Conservation (phyloP, 495 filamentous ascomycete species). For the Hypoxylon cercidicola region DNA sequence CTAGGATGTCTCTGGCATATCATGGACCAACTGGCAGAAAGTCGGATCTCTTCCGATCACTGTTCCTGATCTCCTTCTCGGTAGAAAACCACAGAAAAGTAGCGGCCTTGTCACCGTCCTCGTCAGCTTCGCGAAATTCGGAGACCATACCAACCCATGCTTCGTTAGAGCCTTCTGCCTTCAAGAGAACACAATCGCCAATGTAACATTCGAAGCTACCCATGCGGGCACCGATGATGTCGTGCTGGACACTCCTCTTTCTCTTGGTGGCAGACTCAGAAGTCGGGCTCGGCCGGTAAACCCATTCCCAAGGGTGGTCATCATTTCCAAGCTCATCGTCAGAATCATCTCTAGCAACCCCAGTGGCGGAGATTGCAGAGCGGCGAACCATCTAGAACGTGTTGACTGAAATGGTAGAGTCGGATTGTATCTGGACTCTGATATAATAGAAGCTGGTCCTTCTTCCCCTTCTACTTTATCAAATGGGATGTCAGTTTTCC, state of each 20-base stretch:
- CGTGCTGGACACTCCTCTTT: slow-evolving; percentile 50
- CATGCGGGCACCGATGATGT: slow-evolving; percentile 84
- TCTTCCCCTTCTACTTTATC: no score
- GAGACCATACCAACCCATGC: slow-evolving; percentile 91
- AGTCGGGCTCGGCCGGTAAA: slow-evolving; percentile 62
- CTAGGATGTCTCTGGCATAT: neutral
- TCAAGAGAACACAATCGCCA: slow-evolving; percentile 86
- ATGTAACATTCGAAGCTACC: slow-evolving; percentile 82
- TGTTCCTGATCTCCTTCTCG: slow-evolving; percentile 84
- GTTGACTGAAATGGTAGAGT: neutral
- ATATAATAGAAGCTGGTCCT: no score
- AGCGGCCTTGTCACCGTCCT: slow-evolving; percentile 71
- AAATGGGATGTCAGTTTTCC: no score
- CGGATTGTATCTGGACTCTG: neutral
- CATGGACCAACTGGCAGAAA: slow-evolving; percentile 69
- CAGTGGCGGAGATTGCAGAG: slow-evolving; percentile 43
- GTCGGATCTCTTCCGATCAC: slow-evolving; percentile 84
- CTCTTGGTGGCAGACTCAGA: slow-evolving; percentile 43
- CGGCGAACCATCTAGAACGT: slow-evolving; percentile 35
- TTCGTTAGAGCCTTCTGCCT: slow-evolving; percentile 80
- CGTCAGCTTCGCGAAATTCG: slow-evolving; percentile 76
- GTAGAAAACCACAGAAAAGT: slow-evolving; percentile 92
- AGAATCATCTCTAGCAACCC: slow-evolving; percentile 82
- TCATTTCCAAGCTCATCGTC: slow-evolving; percentile 91
- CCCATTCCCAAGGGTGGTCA: slow-evolving; percentile 93